phyloP scores from a whole-genome alignment of 192 early-diverging fungal species.

The Fimicolochytrium jonesii region DNA sequence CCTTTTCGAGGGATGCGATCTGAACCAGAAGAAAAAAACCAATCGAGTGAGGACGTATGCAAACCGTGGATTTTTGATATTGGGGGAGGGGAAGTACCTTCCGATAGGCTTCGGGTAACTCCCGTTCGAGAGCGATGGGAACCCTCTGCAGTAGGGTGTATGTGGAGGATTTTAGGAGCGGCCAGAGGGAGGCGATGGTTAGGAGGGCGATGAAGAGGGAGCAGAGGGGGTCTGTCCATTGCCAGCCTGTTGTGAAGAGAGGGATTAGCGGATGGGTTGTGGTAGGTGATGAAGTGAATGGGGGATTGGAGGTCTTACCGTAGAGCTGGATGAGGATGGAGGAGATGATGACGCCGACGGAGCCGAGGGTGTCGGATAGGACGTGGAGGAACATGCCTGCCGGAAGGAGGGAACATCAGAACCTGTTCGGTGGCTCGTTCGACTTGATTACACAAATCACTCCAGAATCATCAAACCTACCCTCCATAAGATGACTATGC shows the following conservation, averaged over 20 bases:
- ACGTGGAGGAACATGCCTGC: constrained; percentile 87
- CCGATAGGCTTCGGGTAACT: constrained; percentile 22
- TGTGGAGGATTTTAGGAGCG: constrained; percentile 72
- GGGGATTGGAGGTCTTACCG: constrained; percentile 33
- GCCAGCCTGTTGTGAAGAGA: constrained; percentile 61
- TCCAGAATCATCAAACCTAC: constrained; percentile 41
- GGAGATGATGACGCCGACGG: constrained; percentile 94
- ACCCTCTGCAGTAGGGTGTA: constrained; percentile 38
- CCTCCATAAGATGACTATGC: constrained; percentile 84
- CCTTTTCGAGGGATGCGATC: constrained; percentile 30
- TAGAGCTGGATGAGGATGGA: constrained; percentile 82
- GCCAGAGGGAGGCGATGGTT: constrained; percentile 80
- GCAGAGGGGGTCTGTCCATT: constrained; percentile 90
- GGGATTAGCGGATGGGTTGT: too few relatives aligned
- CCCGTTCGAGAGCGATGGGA: constrained; percentile 22
- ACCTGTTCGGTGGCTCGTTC: too few relatives aligned
- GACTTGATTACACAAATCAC: too few relatives aligned
- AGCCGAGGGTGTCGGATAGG: constrained; percentile 90
- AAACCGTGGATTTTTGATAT: neutral
- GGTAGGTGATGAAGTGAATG: too few relatives aligned
- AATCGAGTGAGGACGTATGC: neutral
- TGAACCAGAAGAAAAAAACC: constrained; percentile 1
- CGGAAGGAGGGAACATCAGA: too few relatives aligned
- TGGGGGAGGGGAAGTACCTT: neutral
- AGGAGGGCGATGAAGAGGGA: constrained; percentile 87